Evolutionary conservation across 352 stramenopile genomes (phyloP).

Genomic region (Pythium volutum): DNA sequence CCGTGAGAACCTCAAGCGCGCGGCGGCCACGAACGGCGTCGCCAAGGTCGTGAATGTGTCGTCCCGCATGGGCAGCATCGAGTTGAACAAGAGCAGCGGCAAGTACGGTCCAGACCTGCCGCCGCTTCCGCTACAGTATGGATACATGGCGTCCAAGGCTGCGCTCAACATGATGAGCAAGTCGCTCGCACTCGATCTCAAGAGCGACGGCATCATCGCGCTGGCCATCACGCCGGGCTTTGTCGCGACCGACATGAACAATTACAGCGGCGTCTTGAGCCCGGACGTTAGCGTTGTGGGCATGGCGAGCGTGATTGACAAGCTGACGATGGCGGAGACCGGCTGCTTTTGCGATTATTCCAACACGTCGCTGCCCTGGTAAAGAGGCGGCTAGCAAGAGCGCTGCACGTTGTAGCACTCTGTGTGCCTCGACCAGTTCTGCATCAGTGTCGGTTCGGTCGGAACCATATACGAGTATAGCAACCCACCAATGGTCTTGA

Average conservation of each 20-base stretch:
- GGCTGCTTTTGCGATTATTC: constrained; percentile 30
- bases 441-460: too few relatives aligned
- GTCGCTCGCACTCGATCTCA: constrained; percentile 39
- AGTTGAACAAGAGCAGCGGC: constrained; percentile 33
- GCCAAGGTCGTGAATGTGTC: constrained; percentile 38
- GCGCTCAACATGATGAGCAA: constrained; percentile 66
- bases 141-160: constrained; percentile 64
- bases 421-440: too few relatives aligned
- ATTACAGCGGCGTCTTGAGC: constrained; percentile 40
- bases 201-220: constrained; percentile 35
- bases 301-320: constrained; percentile 52
- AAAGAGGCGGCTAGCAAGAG: too few relatives aligned
- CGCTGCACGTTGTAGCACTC: too few relatives aligned
- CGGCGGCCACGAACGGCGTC: constrained; percentile 10
- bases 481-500: too few relatives aligned
- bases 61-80: constrained; percentile 46
- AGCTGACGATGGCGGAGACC: constrained; percentile 47
- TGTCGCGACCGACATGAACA: constrained; percentile 57
- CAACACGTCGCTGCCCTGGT: constrained; percentile 30
- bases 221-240: constrained; percentile 51
- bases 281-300: constrained; percentile 44
- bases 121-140: too few relatives aligned
- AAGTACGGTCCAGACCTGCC: too few relatives aligned
- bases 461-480: too few relatives aligned
- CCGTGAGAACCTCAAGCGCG: constrained; percentile 34